Evolutionary conservation across 306 rosid genomes (phyloP), one percentile per base, ranked within the genome.

Genomic region (Sphenostylis stenocarpa): DNA sequence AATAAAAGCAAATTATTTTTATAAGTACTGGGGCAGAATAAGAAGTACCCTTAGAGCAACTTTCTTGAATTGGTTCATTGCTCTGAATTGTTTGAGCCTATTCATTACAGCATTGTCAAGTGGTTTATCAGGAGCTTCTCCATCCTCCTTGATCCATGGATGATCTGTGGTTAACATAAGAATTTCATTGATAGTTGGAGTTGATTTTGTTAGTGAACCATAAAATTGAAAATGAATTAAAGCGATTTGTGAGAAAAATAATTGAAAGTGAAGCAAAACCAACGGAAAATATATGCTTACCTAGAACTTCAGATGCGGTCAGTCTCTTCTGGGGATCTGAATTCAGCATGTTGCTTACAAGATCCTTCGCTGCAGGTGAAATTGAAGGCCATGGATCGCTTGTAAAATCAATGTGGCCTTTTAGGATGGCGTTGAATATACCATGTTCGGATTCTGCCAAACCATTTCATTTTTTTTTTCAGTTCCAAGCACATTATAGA

Each of bases 321-420:
- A 90, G 21, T 82, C 96, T 88, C 47, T 86, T 90, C 66, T 87
- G 86, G 77, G 96, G 88, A 76, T 92, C 96, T 44, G 88, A 84
- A 62, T 77, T 76, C 88, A 91, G 86, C 97, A 91, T 91, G 79
- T 89, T 89, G 77, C 86, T 85, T 11, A 91, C 94, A 78, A 91
- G 94, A 82, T 89, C 97, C 77, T 90, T 93, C 26, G 98, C 98
- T 77, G 88, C 80, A 6, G 82, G 48, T n/a, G 98, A 93, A 67
- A 93, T 85, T 16, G 93, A 69, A 21, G 98, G 98, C 98, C 98
- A 93, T 61, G 98, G 98, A 41, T 90, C 96, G 70, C 91, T 93
- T 29, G 88, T 64, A 66, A 93, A 93, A 70, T 90, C 96, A 34
- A 90, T 6, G 51, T 89, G 96, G 10, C 92, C 93, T 4, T 93